Base-by-base conservation (phyloP, 306 rosid species). In the Casuarina equisetifolia region DNA sequence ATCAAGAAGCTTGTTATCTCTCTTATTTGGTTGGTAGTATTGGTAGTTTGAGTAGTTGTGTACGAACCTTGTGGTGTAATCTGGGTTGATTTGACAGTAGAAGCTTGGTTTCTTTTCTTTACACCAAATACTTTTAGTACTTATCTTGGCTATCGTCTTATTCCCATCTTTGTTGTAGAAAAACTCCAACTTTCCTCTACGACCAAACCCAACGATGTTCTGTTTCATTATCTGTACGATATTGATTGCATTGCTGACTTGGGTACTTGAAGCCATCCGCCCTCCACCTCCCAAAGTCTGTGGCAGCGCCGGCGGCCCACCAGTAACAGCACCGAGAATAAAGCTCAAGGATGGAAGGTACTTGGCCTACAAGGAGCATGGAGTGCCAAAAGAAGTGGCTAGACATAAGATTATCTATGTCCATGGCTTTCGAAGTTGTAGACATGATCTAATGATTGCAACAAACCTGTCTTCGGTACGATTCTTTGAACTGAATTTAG, bases 271-370 rank as follows among this genome's bases (percentile, higher is more conserved):
- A 59, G 83, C 52, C 35, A 64, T 54, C 57, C 71, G 32, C 2
- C 86, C 89, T 35, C 86, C 90, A 6, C 76, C 86, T 6, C 80
- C 90, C 19, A 84, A 42, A 11, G 45, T 63, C 38, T 90, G 90
- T 6, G 93, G 93, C 40, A 81, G 86, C 39, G 76, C 85, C 0
- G 82, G 77, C 16, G 91, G 93, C 8, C 93, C 90, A 12, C 86
- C 87, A 8, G 61, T 87, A 44, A 87, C 93, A 63, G 87, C 81
- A 1, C 72, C 90, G 25, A 84, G 91, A 70, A 69, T 87, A 42
- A 90, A 80, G 81, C 90, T 90, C 0, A 85, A 90, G 80, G 94
- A 90, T 79, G 94, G 91, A 80, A 84, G 94, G 54, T 68, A 85
- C 70, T 78, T 90, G 78, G 90, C 93, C n/a, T 90, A 90, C 85